Evolutionary conservation across 768 basidiomycete species (phyloP).

Genomic region (Flagelloscypha sp.): DNA sequence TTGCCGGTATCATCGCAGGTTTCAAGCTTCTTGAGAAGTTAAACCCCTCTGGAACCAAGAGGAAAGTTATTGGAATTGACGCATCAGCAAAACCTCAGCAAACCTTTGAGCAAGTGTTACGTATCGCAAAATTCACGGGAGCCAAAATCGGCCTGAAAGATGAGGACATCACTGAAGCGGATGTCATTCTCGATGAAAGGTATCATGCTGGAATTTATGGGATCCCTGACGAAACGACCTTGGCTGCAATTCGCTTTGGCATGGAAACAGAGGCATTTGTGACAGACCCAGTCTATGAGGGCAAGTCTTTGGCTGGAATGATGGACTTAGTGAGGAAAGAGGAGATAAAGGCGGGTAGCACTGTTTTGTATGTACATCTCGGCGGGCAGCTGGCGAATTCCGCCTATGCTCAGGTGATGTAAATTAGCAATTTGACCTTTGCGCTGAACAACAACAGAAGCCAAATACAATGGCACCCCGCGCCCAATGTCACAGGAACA

Average conservation of each 20-base stretch:
- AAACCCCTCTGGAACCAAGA: conserved; percentile 3
- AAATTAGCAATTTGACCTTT: too few relatives aligned
- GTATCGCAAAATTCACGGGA: conserved; percentile 15
- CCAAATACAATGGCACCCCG: too few relatives aligned
- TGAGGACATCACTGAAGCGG: conserved; percentile 14
- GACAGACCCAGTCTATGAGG: conserved; percentile 20
- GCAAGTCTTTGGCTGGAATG: conserved; percentile 19
- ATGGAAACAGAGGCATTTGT: conserved; percentile 19
- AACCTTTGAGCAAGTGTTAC: conserved; percentile 14
- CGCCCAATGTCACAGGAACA: too few relatives aligned
- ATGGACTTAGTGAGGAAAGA: conserved; percentile 14
- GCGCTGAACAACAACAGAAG: too few relatives aligned
- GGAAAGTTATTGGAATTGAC: conserved; percentile 17
- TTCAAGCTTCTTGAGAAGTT: conserved; percentile 15
- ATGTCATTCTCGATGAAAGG: conserved; percentile 16
- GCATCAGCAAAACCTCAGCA: conserved; percentile 15
- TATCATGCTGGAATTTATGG: conserved; percentile 18
- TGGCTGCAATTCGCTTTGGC: conserved; percentile 17
- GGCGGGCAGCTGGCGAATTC: conserved; percentile 16
- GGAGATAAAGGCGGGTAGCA: conserved; percentile 11
- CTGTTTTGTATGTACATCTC: conserved; percentile 17
- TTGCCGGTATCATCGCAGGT: conserved; percentile 18
- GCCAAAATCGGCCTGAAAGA: conserved; percentile 11
- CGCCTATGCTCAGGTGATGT: too few relatives aligned
- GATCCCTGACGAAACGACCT: conserved; percentile 16